These are phyloP conservation scores for Aureobasidium subglaciale DNA, from an alignment of 2,329 filamentous ascomycete genomes.

Conservation along the genomic window DNA sequence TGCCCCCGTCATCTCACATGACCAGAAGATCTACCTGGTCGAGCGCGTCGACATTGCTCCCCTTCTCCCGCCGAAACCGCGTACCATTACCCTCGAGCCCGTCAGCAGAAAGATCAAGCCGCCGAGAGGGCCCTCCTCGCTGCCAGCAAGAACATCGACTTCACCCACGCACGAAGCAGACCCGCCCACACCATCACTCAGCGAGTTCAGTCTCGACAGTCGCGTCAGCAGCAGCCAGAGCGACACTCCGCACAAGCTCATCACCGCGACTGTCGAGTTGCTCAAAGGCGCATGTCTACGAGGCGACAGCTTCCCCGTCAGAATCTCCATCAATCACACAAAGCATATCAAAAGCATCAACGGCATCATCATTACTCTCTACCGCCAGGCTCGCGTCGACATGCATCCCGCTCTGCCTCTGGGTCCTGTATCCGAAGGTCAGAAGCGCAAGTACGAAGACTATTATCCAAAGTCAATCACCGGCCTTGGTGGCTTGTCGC, in stretches of 20 bases:
- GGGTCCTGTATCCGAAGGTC: conserved; percentile 56
- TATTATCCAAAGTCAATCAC: conserved; percentile 83
- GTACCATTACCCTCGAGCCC: conserved; percentile 80
- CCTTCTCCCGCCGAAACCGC: conserved; percentile 65
- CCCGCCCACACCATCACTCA: conserved; percentile 20
- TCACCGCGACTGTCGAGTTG: conserved; percentile 79
- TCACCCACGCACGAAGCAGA: conserved; percentile 15
- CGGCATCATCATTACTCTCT: conserved; percentile 87
- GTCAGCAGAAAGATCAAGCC: conserved; percentile 64
- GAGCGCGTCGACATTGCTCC: conserved; percentile 80
- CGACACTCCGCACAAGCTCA: conserved; percentile 61
- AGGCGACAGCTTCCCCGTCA: conserved; percentile 74
- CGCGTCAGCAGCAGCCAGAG: conserved; percentile 57
- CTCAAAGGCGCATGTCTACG: conserved; percentile 76
- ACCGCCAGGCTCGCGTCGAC: conserved; percentile 85
- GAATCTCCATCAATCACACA: conserved; percentile 76
- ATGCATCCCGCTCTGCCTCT: conserved; percentile 60
- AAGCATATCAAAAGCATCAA: conserved; percentile 86
- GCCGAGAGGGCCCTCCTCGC: conserved; percentile 36
- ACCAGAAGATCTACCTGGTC: conserved; percentile 69
- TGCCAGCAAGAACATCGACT: conserved; percentile 19
- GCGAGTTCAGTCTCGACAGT: conserved; percentile 42
- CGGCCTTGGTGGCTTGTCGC: conserved; percentile 75
- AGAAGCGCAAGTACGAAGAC: conserved; percentile 68
- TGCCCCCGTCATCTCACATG: conserved; percentile 69